Evolutionary conservation across 2,329 filamentous ascomycete species (phyloP), one percentile per base, ranked within the genome.

Genomic region (Chaetomiaceae sp.): DNA sequence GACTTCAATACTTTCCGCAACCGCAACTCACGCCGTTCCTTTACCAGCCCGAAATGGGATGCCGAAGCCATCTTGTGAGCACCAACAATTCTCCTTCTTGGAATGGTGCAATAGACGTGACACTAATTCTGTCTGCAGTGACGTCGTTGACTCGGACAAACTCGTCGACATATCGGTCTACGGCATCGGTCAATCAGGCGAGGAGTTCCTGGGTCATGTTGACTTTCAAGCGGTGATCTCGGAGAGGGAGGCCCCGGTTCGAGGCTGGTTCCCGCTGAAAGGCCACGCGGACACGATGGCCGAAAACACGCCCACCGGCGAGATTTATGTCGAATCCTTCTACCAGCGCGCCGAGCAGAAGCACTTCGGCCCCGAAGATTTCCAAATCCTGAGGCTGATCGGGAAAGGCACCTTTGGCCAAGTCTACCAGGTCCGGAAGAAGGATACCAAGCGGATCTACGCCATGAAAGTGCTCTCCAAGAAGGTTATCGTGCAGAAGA

Each of bases 401-500:
- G 93, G 93, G 56, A 97, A 97, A 71, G 93, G 93, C 48, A 99
- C 93, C 0, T 99, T 99, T 66, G 93, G 93, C 1, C 93, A 99
- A 68, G 93, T 99, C 2, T 99, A 97, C 67, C 93, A 99, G 68
- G 93, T 99, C 6, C 86, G 89, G 62, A 99, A 99, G 79, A 93
- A 89, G 75, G 93, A 99, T 67, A 96, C 92, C 0, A 83, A 85
- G 62, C 85, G 93, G 39, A 96, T 99, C 55, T 99, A 99, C 65
- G 93, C 93, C 55, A 99, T 99, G 93, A 99, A 99, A 70, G 92
- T 99, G 2, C 75, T 99, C 27, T 96, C 93, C 44, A 99, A 99
- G 78, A 99, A 99, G 76, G 93, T 99, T 47, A 99, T 99, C 63
- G 93, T 99, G 21, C 93, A 99, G 72, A 99, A 99, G 81, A 99